Evolutionary conservation across 2,329 filamentous ascomycete species (phyloP).

Genomic region (Xylogone sp.): DNA sequence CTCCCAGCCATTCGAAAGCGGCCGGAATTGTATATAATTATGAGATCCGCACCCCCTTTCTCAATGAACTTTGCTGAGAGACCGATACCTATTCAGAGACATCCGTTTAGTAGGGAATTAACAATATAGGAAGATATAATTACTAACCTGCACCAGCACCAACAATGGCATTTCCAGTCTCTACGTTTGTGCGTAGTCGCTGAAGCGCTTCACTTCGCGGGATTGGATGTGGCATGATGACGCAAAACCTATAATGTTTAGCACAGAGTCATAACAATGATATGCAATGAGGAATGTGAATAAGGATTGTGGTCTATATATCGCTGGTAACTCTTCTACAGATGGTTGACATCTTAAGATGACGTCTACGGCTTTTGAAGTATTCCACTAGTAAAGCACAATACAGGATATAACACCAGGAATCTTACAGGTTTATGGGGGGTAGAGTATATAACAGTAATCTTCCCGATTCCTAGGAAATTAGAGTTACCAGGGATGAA

Average conservation of each 20-base stretch:
- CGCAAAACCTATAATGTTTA: not conserved
- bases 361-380: no score
- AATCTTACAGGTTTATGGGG: no score
- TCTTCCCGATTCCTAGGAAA: no score
- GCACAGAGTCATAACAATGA: not conserved
- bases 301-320: no score
- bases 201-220: conserved; percentile 52
- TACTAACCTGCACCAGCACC: conserved; percentile 59
- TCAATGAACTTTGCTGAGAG: conserved; percentile 70
- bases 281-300: no score
- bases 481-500: no score
- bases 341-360: no score
- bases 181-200: conserved; percentile 49
- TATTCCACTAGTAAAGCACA: no score
- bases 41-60: conserved; percentile 63
- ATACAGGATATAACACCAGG: no score
- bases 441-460: no score
- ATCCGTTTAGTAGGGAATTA: no score
- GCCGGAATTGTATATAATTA: conserved; percentile 70
- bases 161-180: conserved; percentile 54
- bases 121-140: not conserved
- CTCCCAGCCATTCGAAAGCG: conserved; percentile 70
- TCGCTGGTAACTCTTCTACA: no score
- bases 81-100: conserved; percentile 49
- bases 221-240: conserved; percentile 52